Conservation (phyloP, 768 basidiomycete species). For the Amylocystis lapponica region DNA sequence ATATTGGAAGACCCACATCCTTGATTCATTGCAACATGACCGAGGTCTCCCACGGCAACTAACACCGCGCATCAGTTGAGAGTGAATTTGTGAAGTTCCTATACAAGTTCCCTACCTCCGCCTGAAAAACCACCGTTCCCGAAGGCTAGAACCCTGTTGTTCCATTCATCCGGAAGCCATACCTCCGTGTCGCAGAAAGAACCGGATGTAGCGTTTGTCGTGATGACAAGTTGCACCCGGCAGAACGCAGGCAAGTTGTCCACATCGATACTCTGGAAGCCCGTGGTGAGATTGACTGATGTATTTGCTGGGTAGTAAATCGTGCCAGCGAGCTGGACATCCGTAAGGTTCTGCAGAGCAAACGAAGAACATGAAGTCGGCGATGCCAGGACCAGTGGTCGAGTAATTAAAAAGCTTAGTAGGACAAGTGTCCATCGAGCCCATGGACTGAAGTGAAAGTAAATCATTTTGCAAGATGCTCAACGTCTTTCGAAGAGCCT, state of each 20-base stretch:
- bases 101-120: slow-evolving; percentile 19
- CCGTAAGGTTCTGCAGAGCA: neutral
- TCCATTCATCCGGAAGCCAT: slow-evolving; percentile 28
- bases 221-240: slow-evolving; percentile 19
- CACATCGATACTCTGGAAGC: slow-evolving; percentile 15
- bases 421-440: too few species aligned
- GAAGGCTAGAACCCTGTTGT: slow-evolving; percentile 21
- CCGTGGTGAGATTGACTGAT: slow-evolving; percentile 16
- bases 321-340: slow-evolving; percentile 4
- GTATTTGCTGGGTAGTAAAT: slow-evolving; percentile 12
- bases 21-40: slow-evolving; percentile 17
- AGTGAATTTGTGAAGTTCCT: neutral
- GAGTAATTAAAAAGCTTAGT: too few species aligned
- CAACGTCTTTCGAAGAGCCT: too few species aligned
- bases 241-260: slow-evolving; percentile 18
- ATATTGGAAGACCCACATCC: slow-evolving; percentile 13
- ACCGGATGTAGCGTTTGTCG: slow-evolving; percentile 18
- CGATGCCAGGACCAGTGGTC: too few species aligned
- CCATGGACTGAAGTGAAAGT: too few species aligned
- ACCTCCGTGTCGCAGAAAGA: slow-evolving; percentile 20
- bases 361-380: slow-evolving; percentile 9
- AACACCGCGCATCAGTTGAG: neutral
- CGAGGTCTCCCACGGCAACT: slow-evolving; percentile 20
- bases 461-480: too few species aligned
- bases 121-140: slow-evolving; percentile 26